Conservation (phyloP, 2,329 filamentous ascomycete species). For the Arachnomyces sp. region DNA sequence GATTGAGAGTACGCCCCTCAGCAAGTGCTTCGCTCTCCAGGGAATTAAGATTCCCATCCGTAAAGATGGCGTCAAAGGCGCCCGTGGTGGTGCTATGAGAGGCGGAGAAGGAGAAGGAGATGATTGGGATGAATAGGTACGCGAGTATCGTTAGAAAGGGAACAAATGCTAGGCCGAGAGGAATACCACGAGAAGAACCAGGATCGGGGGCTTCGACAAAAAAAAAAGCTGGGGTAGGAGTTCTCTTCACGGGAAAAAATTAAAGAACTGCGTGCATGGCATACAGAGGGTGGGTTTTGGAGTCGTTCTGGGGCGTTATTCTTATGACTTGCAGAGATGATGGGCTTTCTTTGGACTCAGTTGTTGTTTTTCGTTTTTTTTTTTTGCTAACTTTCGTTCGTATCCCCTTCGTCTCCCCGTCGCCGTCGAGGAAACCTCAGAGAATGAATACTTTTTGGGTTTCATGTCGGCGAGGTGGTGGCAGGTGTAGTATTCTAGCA, state of each 20-base stretch:
- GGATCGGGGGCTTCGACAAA: too few relatives aligned
- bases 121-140: conserved; percentile 11
- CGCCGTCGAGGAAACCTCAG: not conserved
- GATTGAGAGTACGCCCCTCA: conserved; percentile 82
- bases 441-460: too few relatives aligned
- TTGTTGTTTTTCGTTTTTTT: not conserved
- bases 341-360: too few relatives aligned
- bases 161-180: not conserved
- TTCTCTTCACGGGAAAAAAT: too few relatives aligned
- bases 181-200: too few relatives aligned
- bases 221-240: too few relatives aligned
- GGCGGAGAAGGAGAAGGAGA: conserved; percentile 24
- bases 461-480: too few relatives aligned
- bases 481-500: too few relatives aligned
- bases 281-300: too few relatives aligned
- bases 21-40: conserved; percentile 86
- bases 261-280: too few relatives aligned
- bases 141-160: not conserved
- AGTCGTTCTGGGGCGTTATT: too few relatives aligned
- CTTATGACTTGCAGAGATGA: too few relatives aligned
- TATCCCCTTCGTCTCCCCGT: not conserved
- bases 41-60: conserved; percentile 95
- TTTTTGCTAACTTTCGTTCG: not conserved
- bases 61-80: conserved; percentile 61
- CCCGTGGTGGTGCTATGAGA: conserved; percentile 12